Evolutionary conservation across 192 early-diverging fungal genomes (phyloP).

Genomic region (Backusella tuberculispora): DNA sequence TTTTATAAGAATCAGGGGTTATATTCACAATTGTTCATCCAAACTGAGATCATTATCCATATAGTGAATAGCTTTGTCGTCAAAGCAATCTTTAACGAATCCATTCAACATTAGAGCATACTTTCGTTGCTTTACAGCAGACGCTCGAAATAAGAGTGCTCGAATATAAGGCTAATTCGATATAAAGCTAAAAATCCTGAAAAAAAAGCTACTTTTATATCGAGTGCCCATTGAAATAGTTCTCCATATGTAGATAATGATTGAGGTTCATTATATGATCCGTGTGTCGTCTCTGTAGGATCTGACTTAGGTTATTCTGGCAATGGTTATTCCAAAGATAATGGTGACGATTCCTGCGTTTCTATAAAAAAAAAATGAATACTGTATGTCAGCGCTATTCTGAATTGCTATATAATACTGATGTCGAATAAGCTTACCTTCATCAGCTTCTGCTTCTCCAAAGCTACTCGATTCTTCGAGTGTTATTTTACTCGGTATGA

Average conservation of each 20-base stretch:
- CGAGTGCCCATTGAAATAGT: neutral
- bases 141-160: too few species aligned
- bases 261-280: conserved; percentile 5
- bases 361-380: conserved; percentile 19
- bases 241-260: conserved; percentile 15
- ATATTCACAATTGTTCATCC: conserved; percentile 17
- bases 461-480: conserved; percentile 11
- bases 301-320: neutral
- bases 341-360: conserved; percentile 13
- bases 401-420: conserved; percentile 14
- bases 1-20: conserved; percentile 3
- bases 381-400: conserved; percentile 16
- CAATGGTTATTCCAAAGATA: conserved; percentile 5
- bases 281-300: neutral
- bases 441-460: conserved; percentile 4
- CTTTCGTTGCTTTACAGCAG: neutral
- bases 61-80: conserved; percentile 19
- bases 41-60: conserved; percentile 19
- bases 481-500: conserved; percentile 10
- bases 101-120: conserved; percentile 18
- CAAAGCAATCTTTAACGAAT: neutral
- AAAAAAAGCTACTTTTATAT: too few species aligned
- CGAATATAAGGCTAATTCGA: too few species aligned
- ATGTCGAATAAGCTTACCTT: conserved; percentile 20
- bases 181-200: too few species aligned